Conservation (phyloP, 345 rosid species). For the Boechera divaricarpa region DNA sequence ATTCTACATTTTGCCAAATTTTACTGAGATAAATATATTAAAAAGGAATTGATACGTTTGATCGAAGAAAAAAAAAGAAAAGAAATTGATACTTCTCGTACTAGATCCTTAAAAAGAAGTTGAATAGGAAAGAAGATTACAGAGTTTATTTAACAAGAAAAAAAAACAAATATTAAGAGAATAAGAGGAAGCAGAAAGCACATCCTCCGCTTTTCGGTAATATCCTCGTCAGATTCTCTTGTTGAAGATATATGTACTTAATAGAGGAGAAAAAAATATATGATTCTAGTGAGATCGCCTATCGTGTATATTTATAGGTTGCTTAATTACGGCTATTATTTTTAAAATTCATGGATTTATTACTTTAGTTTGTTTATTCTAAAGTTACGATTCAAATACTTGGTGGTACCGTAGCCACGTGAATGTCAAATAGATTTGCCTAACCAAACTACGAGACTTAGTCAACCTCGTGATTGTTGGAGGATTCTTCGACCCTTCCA, state of each 20-base stretch:
- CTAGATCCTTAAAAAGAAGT: neutral
- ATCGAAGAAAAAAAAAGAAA: too few relatives aligned
- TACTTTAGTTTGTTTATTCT: too few relatives aligned
- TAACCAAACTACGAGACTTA: slow-evolving; percentile 50
- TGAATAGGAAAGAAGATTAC: neutral
- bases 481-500: slow-evolving; percentile 66
- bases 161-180: slow-evolving; percentile 18
- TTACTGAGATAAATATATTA: neutral
- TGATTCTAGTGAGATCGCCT: slow-evolving; percentile 19
- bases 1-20: too few relatives aligned
- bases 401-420: too few relatives aligned
- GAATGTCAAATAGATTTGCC: too few relatives aligned
- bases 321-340: too few relatives aligned
- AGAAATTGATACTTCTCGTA: neutral
- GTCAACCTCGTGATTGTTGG: slow-evolving; percentile 78
- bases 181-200: slow-evolving; percentile 27
- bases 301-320: slow-evolving; percentile 24
- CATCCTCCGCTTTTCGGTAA: slow-evolving; percentile 22
- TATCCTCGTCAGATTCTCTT: slow-evolving; percentile 33
- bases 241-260: neutral
- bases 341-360: too few relatives aligned
- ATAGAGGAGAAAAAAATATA: slow-evolving; percentile 17
- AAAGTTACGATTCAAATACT: too few relatives aligned
- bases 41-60: neutral
- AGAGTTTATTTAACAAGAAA: neutral